Percentiles rank a stretch among this genome's conserved stretches.
Evolutionary conservation across 1,139 yeast genomes (phyloP).

Genomic region (Candida smagusa): DNA sequence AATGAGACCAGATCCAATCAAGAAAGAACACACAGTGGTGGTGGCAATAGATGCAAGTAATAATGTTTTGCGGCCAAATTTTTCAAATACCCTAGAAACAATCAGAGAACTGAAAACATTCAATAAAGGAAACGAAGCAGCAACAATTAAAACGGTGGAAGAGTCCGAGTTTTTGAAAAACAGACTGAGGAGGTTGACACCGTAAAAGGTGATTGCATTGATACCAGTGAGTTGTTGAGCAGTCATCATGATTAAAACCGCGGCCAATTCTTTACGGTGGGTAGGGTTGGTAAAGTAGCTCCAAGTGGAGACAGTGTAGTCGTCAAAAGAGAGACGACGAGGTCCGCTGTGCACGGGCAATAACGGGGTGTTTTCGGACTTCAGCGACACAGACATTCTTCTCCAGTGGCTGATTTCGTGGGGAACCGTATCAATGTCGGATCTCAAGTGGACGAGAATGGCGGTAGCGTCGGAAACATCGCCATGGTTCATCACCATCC

Average conservation of each 20-base stretch:
- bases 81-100: constrained; percentile 21
- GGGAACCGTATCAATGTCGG: constrained; percentile 26
- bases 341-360: constrained; percentile 7
- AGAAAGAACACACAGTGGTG: constrained; percentile 13
- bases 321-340: constrained; percentile 29
- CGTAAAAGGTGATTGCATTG: constrained; percentile 41
- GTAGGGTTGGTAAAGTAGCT: constrained; percentile 20
- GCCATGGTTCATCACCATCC: constrained; percentile 32
- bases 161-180: constrained; percentile 22
- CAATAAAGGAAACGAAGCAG: constrained; percentile 30
- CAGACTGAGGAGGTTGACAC: constrained; percentile 29
- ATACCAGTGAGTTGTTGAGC: constrained; percentile 42
- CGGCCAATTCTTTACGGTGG: constrained; percentile 27
- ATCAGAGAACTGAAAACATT: constrained; percentile 28
- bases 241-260: constrained; percentile 33
- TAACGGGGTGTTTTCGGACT: constrained; percentile 4
- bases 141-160: constrained; percentile 23
- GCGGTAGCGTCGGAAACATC: constrained; percentile 26
- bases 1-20: constrained; percentile 15
- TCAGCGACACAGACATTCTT: constrained; percentile 17
- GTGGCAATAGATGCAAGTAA: constrained; percentile 14
- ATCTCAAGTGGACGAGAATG: constrained; percentile 26
- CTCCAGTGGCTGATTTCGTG: constrained; percentile 41
- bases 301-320: constrained; percentile 21
- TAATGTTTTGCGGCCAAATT: constrained; percentile 18